Percentiles rank a stretch among this genome's conserved stretches.
phyloP scores from a whole-genome alignment of 257 asterid species.

The Agastache rugosa region DNA sequence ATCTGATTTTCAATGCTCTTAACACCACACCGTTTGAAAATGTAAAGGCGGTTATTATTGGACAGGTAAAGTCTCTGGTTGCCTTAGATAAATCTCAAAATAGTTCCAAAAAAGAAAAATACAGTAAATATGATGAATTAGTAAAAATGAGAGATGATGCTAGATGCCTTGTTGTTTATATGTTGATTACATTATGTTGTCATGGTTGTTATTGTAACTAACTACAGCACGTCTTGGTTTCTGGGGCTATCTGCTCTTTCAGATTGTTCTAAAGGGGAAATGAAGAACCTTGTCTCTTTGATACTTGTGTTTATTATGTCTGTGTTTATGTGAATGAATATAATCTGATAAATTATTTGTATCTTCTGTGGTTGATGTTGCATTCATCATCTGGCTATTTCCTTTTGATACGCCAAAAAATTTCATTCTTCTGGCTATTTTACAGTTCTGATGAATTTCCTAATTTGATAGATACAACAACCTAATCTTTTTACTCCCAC shows the following conservation, averaged over 20 bases:
- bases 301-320: slow-evolving; percentile 2
- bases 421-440: not conserved
- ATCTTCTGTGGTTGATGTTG: not conserved
- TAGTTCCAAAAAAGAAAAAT: not conserved
- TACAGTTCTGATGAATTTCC: not conserved
- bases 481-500: not conserved
- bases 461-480: not conserved
- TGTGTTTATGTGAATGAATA: not conserved
- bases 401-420: not conserved
- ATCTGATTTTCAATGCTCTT: slow-evolving; percentile 80
- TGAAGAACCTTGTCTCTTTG: not conserved
- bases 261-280: not conserved
- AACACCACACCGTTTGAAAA: slow-evolving; percentile 79
- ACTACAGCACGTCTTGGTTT: slow-evolving; percentile 8
- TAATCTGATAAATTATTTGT: slow-evolving; percentile 11
- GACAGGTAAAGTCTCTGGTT: slow-evolving; percentile 64
- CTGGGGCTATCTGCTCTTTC: slow-evolving; percentile 23
- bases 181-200: slow-evolving; percentile 9
- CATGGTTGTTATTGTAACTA: slow-evolving; percentile 6
- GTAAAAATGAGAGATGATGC: slow-evolving; percentile 16
- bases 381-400: slow-evolving; percentile 8
- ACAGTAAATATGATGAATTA: not conserved
- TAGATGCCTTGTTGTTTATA: slow-evolving; percentile 12
- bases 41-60: slow-evolving; percentile 89
- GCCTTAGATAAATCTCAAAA: slow-evolving; percentile 21